Base-by-base conservation (phyloP, 345 rosid species). In the Melastoma malabathricum region DNA sequence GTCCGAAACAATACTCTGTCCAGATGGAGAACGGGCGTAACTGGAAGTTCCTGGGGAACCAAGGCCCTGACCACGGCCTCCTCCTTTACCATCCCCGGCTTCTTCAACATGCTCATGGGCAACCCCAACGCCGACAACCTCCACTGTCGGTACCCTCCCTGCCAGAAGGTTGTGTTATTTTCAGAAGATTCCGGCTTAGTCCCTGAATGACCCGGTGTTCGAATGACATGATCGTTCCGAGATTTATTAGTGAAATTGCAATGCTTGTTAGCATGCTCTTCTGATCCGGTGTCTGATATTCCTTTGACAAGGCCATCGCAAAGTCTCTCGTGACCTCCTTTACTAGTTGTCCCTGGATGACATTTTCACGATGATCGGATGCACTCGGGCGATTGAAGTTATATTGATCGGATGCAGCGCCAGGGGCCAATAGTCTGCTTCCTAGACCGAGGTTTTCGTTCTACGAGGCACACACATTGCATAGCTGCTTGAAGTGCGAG, bases 361-460 rank as follows among this genome's bases (percentile, higher is more conserved):
- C 52, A 53, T 80, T 27, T 64, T 48, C 56, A 51, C 78, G 14
- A 82, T 86, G 1, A 27, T 68, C 4, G 92, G 95, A 51, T 74
- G 86, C 72, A 60, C n/a, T 48, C 84, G 80, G 68, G 83, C 82
- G 10, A 66, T 80, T 5, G 88, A 83, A 68, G 15, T 65, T 15
- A 50, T 71, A 43, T 15, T 78, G 45, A 44, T 69, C 3, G 80
- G n/a, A n/a, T n/a, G n/a, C 44, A 86, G 73, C 58, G 34, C 83
- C 82, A 0, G 73, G 73, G 23, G 77, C 78, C 25, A 80, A 80
- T 63, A 66, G 78, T 47, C 53, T 83, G 55, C 63, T 72, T 13
- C 77, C 81, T 29, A 66, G 68, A 45, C 73, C 75, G 0, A 60
- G 71, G 27, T 80, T 39, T 55, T 76, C 84, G 16, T 69, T 51